phyloP scores from a whole-genome alignment of 1,284 basidiomycete genomes.

The Trametes polyzona region DNA sequence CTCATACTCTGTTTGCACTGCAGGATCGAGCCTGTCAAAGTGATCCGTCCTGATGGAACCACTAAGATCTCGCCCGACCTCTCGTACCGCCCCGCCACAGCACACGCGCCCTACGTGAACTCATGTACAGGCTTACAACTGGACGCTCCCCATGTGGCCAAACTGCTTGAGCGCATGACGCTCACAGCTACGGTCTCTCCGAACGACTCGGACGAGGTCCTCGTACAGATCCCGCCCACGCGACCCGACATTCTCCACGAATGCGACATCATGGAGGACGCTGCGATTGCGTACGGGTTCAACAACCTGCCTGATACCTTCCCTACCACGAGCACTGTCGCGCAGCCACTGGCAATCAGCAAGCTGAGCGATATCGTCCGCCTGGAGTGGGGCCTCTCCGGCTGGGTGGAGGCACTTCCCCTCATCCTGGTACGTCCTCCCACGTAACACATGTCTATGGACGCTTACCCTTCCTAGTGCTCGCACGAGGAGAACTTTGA shows the following conservation, averaged over 20 bases:
- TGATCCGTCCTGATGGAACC: conserved; percentile 80
- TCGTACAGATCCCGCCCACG: conserved; percentile 86
- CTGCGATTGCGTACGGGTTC: conserved; percentile 97
- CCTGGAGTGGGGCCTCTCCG: conserved; percentile 90
- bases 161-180: conserved; percentile 80
- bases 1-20: neutral
- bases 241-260: conserved; percentile 98
- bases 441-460: neutral
- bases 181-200: conserved; percentile 56
- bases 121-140: conserved; percentile 90
- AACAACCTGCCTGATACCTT: conserved; percentile 94
- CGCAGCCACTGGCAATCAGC: conserved; percentile 89
- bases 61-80: conserved; percentile 84
- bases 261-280: conserved; percentile 98
- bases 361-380: conserved; percentile 90
- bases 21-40: conserved; percentile 90
- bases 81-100: conserved; percentile 70
- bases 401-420: conserved; percentile 95
- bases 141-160: conserved; percentile 59
- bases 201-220: conserved; percentile 62
- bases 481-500: conserved; percentile 98
- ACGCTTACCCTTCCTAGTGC: conserved; percentile 57
- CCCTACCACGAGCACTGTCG: conserved; percentile 95
- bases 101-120: conserved; percentile 92
- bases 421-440: conserved; percentile 82